Evolutionary conservation across 441 rosid species (phyloP), one percentile per base, ranked within the genome.

Genomic region (Monsonia emarginata): DNA sequence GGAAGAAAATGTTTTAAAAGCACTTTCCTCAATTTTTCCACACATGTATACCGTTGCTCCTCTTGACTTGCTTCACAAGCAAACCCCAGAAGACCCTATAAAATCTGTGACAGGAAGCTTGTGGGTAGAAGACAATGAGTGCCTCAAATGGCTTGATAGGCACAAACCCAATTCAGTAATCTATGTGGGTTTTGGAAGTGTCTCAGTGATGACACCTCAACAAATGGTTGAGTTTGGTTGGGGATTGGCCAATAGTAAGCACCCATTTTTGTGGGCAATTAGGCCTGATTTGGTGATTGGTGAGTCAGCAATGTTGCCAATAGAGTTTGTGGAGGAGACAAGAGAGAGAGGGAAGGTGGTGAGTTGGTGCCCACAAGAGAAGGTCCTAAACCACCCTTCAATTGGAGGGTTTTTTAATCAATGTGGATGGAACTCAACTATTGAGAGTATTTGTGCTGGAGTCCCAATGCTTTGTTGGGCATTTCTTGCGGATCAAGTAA

Each of bases 381-480:
- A 80, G 68, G 79, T 86, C 0, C 46, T 86, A 7, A 74, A 22
- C 22, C 88, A 86, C 75, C 77, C 76, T 0, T 64, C 91, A 0
- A 65, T 83, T 10, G 86, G 85, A 16, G 84, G 76, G 2, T 83
- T 86, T 69, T 42, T 84, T 32, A 79, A 82, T 1, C 91, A 84
- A 5, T 74, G 72, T 6, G 89, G 91, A 3, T 87, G 90, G 90
- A 85, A 84, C 28, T 84, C 91, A 1, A 80, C 75, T 0, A 2
- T 85, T 5, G 87, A 86, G 65, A 82, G 90, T 31, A 38, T 86
- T 0, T 61, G 68, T 5, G 64, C 69, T 0, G 85, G 90, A 0
- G 82, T 81, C 60, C 90, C 90, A 2, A 75, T 87, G 88, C 65
- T 85, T 0, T 87, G 85, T 25, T 87, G 93, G 88, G 85, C 93